Conservation (phyloP, 176 grass and related monocot genomes). For the Typha latifolia region DNA sequence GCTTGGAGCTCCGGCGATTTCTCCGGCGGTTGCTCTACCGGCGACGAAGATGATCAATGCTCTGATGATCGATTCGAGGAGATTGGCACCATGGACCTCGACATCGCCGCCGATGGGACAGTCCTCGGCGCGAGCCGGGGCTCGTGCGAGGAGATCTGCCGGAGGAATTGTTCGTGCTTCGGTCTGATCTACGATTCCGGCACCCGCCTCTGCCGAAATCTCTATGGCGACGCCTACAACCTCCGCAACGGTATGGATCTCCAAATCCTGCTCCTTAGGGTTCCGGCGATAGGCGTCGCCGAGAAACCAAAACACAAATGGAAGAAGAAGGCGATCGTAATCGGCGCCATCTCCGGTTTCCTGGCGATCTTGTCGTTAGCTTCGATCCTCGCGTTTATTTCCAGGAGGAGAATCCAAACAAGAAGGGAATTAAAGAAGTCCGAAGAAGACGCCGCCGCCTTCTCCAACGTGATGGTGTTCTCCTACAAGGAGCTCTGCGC, state of each 20-base stretch:
- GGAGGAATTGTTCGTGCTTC: conserved; percentile 4
- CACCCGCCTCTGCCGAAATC: conserved; percentile 6
- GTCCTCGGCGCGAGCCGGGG: background rate
- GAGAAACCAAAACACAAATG: background rate
- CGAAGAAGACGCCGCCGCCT: background rate
- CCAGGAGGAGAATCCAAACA: background rate
- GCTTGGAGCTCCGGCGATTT: conserved; percentile 7
- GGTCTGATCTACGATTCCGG: conserved; percentile 3
- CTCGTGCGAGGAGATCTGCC: conserved; percentile 4
- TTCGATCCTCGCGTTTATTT: background rate
- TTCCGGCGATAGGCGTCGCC: background rate
- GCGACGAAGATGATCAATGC: background rate
- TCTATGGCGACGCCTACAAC: conserved; percentile 4
- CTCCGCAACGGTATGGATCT: background rate
- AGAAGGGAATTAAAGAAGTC: background rate
- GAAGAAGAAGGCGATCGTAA: background rate
- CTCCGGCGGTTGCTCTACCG: conserved; percentile 12
- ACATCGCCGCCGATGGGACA: background rate
- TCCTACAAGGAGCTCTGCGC: background rate
- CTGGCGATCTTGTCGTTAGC: background rate
- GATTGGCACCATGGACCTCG: background rate
- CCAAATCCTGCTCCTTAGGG: conserved; percentile 6
- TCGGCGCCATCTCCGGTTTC: background rate
- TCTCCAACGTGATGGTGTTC: conserved; percentile 13
- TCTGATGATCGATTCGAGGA: background rate